Conservation (phyloP, 768 basidiomycete species). For the Ramaria rubella region DNA sequence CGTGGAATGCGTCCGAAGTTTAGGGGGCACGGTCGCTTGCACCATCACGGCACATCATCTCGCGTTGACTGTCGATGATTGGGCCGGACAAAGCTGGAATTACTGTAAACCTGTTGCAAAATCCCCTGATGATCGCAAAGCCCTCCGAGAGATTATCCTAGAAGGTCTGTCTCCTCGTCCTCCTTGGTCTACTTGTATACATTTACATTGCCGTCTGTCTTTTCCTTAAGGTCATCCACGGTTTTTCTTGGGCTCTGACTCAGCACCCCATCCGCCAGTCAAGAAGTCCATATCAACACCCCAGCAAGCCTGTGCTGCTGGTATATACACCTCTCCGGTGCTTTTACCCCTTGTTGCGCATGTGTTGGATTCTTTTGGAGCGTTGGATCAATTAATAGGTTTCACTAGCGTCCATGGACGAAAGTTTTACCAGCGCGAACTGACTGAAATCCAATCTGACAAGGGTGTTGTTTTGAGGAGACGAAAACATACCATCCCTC, state of each 20-base stretch:
- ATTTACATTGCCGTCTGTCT: background rate
- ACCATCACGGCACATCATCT: slow-evolving; percentile 98
- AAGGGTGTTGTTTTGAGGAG: slow-evolving; percentile 22
- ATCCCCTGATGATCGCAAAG: slow-evolving; percentile 83
- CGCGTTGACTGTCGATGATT: slow-evolving; percentile 88
- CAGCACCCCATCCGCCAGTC: slow-evolving; percentile 79
- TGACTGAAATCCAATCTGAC: slow-evolving; percentile 19
- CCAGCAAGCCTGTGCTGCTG: slow-evolving; percentile 78
- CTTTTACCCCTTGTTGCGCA: slow-evolving; percentile 87
- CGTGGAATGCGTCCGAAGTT: slow-evolving; percentile 74
- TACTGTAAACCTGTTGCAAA: slow-evolving; percentile 99
- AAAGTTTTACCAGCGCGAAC: slow-evolving; percentile 53
- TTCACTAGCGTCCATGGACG: slow-evolving; percentile 80
- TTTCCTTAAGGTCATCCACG: slow-evolving; percentile 65
- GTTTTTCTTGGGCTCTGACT: slow-evolving; percentile 97
- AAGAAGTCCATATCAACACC: slow-evolving; percentile 68
- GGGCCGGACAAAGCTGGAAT: slow-evolving; percentile 92
- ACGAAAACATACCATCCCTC: slow-evolving; percentile 20
- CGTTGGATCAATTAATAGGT: slow-evolving; percentile 70
- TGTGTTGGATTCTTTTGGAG: slow-evolving; percentile 80
- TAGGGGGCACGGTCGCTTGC: slow-evolving; percentile 82
- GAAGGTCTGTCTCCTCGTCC: slow-evolving; percentile 45
- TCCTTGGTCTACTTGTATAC: background rate
- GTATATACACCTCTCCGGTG: slow-evolving; percentile 91
- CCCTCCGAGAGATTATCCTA: slow-evolving; percentile 67